phyloP scores from a whole-genome alignment of 2,329 filamentous ascomycete genomes.

The Acephala macrosclerotiorum region DNA sequence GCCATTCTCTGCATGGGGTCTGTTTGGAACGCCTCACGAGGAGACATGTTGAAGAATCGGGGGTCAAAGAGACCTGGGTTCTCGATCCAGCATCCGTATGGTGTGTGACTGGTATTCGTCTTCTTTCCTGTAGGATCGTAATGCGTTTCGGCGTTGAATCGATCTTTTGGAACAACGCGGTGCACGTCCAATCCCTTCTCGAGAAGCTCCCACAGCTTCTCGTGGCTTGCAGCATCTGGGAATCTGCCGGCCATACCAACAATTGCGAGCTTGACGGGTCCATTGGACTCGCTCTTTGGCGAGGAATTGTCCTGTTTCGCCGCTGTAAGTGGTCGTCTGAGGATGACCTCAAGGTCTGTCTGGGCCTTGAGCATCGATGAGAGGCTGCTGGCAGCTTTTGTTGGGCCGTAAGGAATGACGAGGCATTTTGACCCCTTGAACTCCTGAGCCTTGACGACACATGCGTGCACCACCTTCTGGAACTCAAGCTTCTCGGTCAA shows the following conservation, averaged over 20 bases:
- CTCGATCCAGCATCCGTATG: conserved; percentile 75
- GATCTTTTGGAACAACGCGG: conserved; percentile 67
- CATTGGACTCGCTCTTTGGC: conserved; percentile 45
- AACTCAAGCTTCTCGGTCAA: conserved; percentile 58
- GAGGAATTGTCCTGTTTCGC: conserved; percentile 17
- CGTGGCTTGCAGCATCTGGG: conserved; percentile 74
- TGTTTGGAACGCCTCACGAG: conserved; percentile 79
- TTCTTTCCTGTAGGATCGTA: conserved; percentile 75
- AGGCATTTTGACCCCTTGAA: conserved; percentile 52
- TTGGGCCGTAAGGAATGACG: conserved; percentile 58
- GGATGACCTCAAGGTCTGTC: conserved; percentile 52
- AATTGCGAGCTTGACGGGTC: conserved; percentile 78
- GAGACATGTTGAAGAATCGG: conserved; percentile 89
- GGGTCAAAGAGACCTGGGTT: conserved; percentile 81
- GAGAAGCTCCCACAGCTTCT: conserved; percentile 78
- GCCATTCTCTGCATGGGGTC: conserved; percentile 84
- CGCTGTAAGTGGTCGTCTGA: conserved; percentile 48
- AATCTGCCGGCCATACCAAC: conserved; percentile 84
- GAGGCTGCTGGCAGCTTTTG: conserved; percentile 56
- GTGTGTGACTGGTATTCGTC: conserved; percentile 79
- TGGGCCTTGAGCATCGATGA: conserved; percentile 51
- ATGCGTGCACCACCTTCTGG: conserved; percentile 56
- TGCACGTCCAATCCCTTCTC: conserved; percentile 79
- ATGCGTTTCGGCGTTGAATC: conserved; percentile 77
- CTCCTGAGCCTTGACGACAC: conserved; percentile 51